Evolutionary conservation across 2,329 filamentous ascomycete species (phyloP), one percentile per base, ranked within the genome.

Genomic region (Dryadomyces quercivorus): DNA sequence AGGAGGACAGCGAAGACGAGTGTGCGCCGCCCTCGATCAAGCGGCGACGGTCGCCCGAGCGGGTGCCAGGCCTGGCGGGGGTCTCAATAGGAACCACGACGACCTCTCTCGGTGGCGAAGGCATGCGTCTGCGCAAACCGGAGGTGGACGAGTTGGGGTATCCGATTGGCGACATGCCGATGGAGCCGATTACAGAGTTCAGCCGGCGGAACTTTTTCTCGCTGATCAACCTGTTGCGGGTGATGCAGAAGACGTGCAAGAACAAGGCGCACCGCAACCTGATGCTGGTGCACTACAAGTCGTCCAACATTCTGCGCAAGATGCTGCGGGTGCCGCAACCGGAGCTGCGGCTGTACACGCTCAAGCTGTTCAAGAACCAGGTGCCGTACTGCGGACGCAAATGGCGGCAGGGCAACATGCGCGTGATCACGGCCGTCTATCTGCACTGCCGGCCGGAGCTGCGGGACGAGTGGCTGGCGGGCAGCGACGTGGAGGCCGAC

Each of bases 301-400:
- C 86, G 50, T 90, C 85, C 55, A 89, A 88, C 56, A 95, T 96
- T 62, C 79, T 98, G 26, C 86, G 90, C 62, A 96, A 95, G 68
- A 85, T 87, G 6, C 81, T 98, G 16, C 92, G 93, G 61, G 86
- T 96, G 21, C 92, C 92, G 0, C 89, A 98, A 64, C 85, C 84
- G 2, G 80, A 89, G 63, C 76, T 98, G 44, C 84, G 93, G 6
- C 82, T 95, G 46, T 97, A 97, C 72, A 95, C 93, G 0, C 80
- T 98, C 61, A 98, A 98, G 70, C 78, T 98, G 0, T 97, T 97
- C 82, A 98, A 98, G 70, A 93, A 90, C 57, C 93, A 98, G 69
- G 93, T 98, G 5, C 93, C 93, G 1, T 98, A 95, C 74, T 97
- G 92, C 68, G 92, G 93, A 21, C 85, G 93, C 46, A 98, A 98